Conservation (phyloP, 192 early-diverging fungal genomes). For the Linnemannia exigua region DNA sequence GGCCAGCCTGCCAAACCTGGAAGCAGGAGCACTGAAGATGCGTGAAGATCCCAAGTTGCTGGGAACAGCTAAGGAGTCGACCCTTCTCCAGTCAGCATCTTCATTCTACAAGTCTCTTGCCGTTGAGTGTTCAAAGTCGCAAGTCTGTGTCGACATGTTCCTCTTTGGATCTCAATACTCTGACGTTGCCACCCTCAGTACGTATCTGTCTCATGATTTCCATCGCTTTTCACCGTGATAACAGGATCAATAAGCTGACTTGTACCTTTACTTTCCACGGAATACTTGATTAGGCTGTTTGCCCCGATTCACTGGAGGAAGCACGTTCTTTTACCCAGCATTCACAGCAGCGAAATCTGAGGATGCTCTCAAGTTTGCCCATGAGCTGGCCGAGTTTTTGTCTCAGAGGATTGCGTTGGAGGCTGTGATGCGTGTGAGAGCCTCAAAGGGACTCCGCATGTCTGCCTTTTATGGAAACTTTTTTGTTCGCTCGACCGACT, state of each 20-base stretch:
- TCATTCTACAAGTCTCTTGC: slow-evolving; percentile 94
- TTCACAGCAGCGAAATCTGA: slow-evolving; percentile 88
- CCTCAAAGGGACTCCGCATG: slow-evolving; percentile 91
- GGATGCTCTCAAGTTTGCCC: slow-evolving; percentile 86
- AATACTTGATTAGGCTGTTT: slow-evolving; percentile 66
- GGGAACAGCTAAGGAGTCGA: slow-evolving; percentile 91
- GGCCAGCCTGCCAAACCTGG: slow-evolving; percentile 84
- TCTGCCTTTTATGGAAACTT: slow-evolving; percentile 97
- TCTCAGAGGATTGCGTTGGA: slow-evolving; percentile 87
- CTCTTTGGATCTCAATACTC: slow-evolving; percentile 87
- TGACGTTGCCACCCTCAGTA: slow-evolving; percentile 92
- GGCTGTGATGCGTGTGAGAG: slow-evolving; percentile 93
- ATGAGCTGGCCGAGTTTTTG: slow-evolving; percentile 87
- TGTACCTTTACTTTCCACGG: neutral
- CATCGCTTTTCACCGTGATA: no score
- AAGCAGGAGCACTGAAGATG: slow-evolving; percentile 84
- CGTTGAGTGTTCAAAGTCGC: slow-evolving; percentile 90
- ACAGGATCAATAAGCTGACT: neutral
- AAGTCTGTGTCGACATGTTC: slow-evolving; percentile 92
- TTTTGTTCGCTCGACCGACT: slow-evolving; percentile 94
- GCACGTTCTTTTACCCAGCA: slow-evolving; percentile 89
- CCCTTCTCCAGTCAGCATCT: slow-evolving; percentile 85
- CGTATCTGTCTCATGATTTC: neutral
- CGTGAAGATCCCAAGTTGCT: slow-evolving; percentile 90
- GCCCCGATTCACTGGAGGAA: slow-evolving; percentile 91